These are phyloP conservation scores for Tephrocybe sp. DNA, from an alignment of 768 basidiomycete genomes.

Conservation along the genomic window DNA sequence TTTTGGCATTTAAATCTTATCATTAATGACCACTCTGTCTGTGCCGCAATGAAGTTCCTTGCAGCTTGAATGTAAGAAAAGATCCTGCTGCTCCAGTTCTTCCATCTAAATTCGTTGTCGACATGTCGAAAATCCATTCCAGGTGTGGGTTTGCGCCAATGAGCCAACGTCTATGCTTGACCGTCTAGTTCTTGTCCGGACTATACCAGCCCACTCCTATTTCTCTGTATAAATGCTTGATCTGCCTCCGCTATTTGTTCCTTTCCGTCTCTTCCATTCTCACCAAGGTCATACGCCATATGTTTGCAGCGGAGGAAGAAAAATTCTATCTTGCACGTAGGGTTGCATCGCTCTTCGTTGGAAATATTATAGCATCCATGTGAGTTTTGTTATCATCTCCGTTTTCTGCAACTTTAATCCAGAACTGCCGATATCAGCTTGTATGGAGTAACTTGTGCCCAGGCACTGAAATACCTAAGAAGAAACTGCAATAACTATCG, in stretches of 20 bases:
- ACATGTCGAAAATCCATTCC: not conserved
- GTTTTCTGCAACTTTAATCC: not conserved
- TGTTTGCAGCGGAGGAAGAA: not conserved
- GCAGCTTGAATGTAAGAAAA: too few species aligned
- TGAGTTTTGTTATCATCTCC: too few species aligned
- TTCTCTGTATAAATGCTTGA: not conserved
- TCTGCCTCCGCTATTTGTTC: not conserved
- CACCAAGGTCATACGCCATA: not conserved
- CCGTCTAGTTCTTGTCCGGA: not conserved
- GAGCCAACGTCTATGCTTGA: not conserved
- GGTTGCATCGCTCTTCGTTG: not conserved
- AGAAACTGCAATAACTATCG: not conserved
- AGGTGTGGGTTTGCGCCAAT: not conserved
- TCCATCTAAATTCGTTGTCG: not conserved
- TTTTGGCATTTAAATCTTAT: too few species aligned
- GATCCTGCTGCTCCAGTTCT: too few species aligned
- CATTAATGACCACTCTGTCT: too few species aligned
- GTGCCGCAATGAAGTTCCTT: too few species aligned
- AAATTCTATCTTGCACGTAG: not conserved
- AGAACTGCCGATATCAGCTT: not conserved
- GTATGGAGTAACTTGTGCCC: constrained; percentile 6
- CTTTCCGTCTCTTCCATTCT: not conserved
- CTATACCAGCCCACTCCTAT: not conserved
- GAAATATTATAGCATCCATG: not conserved
- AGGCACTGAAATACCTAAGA: not conserved